Evolutionary conservation across 2,329 filamentous ascomycete species (phyloP).

Genomic region (Penicillium sp.): DNA sequence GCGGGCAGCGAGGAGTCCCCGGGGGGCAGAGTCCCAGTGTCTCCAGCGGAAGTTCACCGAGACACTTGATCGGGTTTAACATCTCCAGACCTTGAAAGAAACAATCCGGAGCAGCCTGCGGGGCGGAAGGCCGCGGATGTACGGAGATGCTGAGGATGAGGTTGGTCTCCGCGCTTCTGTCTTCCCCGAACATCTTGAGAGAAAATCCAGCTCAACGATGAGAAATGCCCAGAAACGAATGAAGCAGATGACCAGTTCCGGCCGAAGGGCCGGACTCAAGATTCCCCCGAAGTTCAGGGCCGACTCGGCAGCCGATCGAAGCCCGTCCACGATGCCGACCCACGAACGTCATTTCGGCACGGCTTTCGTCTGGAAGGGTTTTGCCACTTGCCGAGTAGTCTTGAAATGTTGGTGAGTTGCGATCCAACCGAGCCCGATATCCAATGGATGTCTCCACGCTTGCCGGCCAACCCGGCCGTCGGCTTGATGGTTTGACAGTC

Average conservation of each 20-base stretch:
- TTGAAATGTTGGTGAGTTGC: not conserved
- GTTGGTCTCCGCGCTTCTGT: not conserved
- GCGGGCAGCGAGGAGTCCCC: conserved; percentile 1
- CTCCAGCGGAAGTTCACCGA: conserved; percentile 19
- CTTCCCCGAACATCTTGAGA: conserved; percentile 8
- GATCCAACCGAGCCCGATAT: not conserved
- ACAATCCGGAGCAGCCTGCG: conserved; percentile 17
- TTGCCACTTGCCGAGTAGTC: not conserved
- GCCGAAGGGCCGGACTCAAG: not conserved
- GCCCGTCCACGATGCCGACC: conserved; percentile 10
- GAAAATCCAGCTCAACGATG: not conserved
- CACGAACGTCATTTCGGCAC: conserved; percentile 8
- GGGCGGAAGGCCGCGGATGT: conserved; percentile 18
- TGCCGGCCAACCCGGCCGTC: conserved; percentile 8
- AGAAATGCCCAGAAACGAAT: not conserved
- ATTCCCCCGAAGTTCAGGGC: not conserved
- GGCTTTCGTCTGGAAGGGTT: not conserved
- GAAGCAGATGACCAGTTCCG: not conserved
- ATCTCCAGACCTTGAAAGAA: not conserved
- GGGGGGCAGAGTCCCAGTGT: conserved; percentile 1
- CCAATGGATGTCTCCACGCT: not conserved
- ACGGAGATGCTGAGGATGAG: not conserved
- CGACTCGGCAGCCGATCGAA: not conserved
- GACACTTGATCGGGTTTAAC: conserved; percentile 19
- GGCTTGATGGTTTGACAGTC: conserved; percentile 8